Base-by-base conservation (phyloP, 352 stramenopile species). In the Halophytophthora polymorphica region DNA sequence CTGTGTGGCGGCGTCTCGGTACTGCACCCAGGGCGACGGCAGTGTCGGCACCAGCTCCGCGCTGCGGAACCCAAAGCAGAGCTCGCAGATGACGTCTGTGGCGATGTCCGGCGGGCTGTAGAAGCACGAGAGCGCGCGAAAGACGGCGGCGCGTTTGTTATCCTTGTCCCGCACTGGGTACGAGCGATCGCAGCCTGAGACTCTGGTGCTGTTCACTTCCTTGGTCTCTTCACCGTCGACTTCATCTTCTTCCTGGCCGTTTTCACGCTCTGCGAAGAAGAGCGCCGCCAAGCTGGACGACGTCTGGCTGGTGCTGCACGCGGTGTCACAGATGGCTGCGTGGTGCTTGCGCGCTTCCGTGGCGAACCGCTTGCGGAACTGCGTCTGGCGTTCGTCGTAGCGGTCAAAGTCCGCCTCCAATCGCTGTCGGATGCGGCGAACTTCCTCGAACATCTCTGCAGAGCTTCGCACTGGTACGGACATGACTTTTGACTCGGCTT, bases 321-420 rank as follows among this genome's bases (percentile, higher is more conserved):
- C 67, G 2, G 61, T 43, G 22, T 77, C 60, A 34, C 67, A 86
- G 28, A 84, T 84, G 19, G 56, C 57, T 37, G 77, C 66, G 44
- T 69, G 66, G 63, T 83, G 66, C 53, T 66, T 76, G 17, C 72
- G 66, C 39, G 73, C 68, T 42, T 84, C 70, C 31, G 60, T 59
- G 13, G 62, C 67, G 56, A 84, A 83, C 43, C 80, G 66, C 61
- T 69, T 67, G 43, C 77, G 73, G 59, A 86, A 86, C 17, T 64
- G 59, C 56, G 67, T 56, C 46, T 84, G 75, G 18, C 72, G 65
- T 1, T 58, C 62, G 36, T 81, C 73, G 37, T 83, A 65, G 35
- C 61, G 65, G 36, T 61, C 57, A 41, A 83, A 80, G 19, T 77
- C 69, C 17, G 62, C 44, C 41, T 58, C 53, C 35, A 83, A 40